Conservation (phyloP, 257 asterid genomes). For the Mitragyna speciosa region DNA sequence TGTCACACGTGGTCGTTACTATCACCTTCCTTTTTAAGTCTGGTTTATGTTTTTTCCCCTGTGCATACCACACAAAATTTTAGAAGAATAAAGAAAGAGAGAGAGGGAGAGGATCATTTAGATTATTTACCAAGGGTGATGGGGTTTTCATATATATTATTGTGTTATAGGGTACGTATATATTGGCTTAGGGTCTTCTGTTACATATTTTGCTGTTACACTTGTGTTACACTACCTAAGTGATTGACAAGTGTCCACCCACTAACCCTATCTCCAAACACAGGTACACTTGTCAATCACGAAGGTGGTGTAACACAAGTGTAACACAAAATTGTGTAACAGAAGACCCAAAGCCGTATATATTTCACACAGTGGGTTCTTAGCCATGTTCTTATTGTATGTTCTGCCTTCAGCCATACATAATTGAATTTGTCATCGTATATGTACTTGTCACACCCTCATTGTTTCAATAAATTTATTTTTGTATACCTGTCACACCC, state of each 20-base stretch:
- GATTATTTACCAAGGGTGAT: conserved; percentile 21
- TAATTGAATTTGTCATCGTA: conserved; percentile 16
- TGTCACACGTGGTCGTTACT: conserved; percentile 12
- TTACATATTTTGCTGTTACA: no score
- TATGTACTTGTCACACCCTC: conserved; percentile 20
- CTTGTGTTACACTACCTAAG: no score
- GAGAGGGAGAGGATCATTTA: conserved; percentile 21
- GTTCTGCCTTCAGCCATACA: conserved; percentile 19
- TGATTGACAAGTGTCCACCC: no score
- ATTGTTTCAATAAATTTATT: conserved; percentile 22
- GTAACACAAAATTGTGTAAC: no score
- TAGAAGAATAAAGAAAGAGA: neutral
- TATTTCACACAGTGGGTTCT: conserved; percentile 30
- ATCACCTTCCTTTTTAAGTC: conserved; percentile 12
- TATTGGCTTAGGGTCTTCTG: no score
- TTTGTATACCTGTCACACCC: conserved; percentile 17
- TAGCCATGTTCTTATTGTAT: conserved; percentile 21
- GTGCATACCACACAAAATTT: conserved; percentile 39
- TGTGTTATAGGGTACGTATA: conserved; percentile 19
- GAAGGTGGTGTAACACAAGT: no score
- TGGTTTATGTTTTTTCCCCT: conserved; percentile 22
- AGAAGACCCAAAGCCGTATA: no score
- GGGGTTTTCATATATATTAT: conserved; percentile 27
- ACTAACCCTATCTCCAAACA: no score
- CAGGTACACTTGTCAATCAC: no score